A percentile compares a stretch with the other conserved stretches of the same genome.
phyloP scores from a whole-genome alignment of 2,329 filamentous ascomycete species.

The Knoxdaviesia proteae region DNA sequence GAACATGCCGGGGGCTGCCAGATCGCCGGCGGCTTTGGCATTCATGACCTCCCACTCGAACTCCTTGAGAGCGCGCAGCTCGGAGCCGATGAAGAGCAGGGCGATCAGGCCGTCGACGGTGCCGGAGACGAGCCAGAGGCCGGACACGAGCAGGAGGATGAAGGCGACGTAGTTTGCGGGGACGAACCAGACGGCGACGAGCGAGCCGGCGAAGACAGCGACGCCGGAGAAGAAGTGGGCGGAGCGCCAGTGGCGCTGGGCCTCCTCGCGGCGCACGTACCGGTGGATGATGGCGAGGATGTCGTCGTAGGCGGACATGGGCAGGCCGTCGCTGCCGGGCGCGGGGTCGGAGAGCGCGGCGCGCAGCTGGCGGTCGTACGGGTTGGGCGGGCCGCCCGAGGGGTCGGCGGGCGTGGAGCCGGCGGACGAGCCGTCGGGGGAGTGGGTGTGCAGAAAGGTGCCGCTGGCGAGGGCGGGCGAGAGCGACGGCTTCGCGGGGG shows the following conservation, averaged over 20 bases:
- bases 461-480: conserved; percentile 11
- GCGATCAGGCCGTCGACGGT: conserved; percentile 72
- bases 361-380: conserved; percentile 14
- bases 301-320: conserved; percentile 26
- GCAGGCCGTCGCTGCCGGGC: conserved; percentile 3
- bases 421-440: conserved; percentile 6
- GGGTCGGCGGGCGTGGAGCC: conserved; percentile 7
- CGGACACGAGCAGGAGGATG: conserved; percentile 57
- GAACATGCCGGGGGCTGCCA: background rate
- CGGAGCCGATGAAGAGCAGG: conserved; percentile 66
- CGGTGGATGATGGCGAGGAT: conserved; percentile 49
- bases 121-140: conserved; percentile 55
- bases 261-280: conserved; percentile 50
- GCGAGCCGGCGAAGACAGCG: conserved; percentile 47
- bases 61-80: conserved; percentile 66
- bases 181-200: conserved; percentile 72
- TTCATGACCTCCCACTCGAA: conserved; percentile 85
- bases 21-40: conserved; percentile 22
- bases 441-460: conserved; percentile 17
- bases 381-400: conserved; percentile 7
- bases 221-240: conserved; percentile 53
- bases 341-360: conserved; percentile 6
- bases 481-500: conserved; percentile 8
- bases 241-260: conserved; percentile 51
- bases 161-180: conserved; percentile 60